These are phyloP conservation scores for Diaporthe citri DNA, from an alignment of 2,329 filamentous ascomycete genomes.

Conservation along the genomic window DNA sequence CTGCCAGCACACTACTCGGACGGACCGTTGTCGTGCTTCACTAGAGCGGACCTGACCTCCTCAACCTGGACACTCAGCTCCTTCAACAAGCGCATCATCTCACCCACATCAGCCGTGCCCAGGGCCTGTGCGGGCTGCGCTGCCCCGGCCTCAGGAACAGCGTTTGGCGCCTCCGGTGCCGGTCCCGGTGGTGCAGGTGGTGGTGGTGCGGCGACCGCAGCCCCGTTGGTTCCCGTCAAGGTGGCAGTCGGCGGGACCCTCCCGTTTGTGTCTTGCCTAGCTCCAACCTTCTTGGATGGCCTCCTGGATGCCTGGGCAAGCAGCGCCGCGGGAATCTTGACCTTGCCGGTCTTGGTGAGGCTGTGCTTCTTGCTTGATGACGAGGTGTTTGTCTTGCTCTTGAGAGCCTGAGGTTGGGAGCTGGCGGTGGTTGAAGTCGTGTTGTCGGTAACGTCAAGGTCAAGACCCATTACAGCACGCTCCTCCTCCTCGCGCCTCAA, in stretches of 20 bases:
- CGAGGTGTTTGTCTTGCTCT: not conserved
- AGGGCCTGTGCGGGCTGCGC: not conserved
- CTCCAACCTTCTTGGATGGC: constrained; percentile 19
- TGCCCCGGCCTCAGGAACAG: not conserved
- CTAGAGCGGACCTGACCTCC: constrained; percentile 26
- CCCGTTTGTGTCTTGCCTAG: not conserved
- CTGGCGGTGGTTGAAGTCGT: not conserved
- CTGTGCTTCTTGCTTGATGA: constrained; percentile 29
- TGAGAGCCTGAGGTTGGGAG: not conserved
- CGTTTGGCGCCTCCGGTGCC: not conserved
- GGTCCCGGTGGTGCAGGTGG: not conserved
- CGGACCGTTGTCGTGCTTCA: constrained; percentile 28
- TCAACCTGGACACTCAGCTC: constrained; percentile 33
- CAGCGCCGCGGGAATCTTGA: constrained; percentile 26
- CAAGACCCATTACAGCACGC: constrained; percentile 6
- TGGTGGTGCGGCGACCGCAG: not conserved
- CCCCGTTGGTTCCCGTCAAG: not conserved
- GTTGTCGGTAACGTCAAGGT: not conserved
- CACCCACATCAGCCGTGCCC: not conserved
- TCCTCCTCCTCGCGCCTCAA: constrained; percentile 20
- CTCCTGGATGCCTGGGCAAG: constrained; percentile 25
- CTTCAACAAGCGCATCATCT: constrained; percentile 35
- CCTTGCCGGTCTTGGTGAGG: constrained; percentile 13
- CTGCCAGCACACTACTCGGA: too few species aligned
- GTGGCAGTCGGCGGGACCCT: not conserved